Evolutionary conservation across 371 early-diverging fungal genomes (phyloP).

Genomic region (Capillidium heterosporum): DNA sequence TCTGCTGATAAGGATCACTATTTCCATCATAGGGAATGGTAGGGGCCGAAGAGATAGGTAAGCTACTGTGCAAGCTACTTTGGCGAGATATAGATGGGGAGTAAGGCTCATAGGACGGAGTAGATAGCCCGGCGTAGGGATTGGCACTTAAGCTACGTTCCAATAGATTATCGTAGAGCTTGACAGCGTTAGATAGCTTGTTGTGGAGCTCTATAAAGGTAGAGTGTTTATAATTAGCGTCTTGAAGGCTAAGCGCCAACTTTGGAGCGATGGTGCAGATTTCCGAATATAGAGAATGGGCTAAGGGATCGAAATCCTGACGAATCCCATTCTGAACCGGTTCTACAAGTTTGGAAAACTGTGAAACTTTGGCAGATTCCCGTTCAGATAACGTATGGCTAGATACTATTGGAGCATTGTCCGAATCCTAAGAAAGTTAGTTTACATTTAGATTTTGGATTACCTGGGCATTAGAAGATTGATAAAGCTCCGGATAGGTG

Average conservation of each 20-base stretch:
- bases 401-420: constrained; percentile 40
- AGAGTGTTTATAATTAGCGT: constrained; percentile 42
- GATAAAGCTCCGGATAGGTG: neutral
- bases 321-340: neutral
- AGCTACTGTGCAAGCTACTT: neutral
- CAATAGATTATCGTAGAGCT: constrained; percentile 59
- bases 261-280: constrained; percentile 55
- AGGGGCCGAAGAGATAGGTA: neutral
- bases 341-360: constrained; percentile 8
- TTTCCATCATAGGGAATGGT: neutral
- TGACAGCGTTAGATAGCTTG: constrained; percentile 52
- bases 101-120: neutral
- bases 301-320: too few species aligned
- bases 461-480: neutral
- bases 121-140: too few species aligned
- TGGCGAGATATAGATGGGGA: neutral
- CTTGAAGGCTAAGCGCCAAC: constrained; percentile 37
- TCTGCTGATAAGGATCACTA: neutral
- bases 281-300: constrained; percentile 36
- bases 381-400: constrained; percentile 36
- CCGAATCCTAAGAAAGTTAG: constrained; percentile 47
- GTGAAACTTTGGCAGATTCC: constrained; percentile 13
- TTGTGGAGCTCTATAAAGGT: constrained; percentile 46
- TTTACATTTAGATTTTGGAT: constrained; percentile 16
- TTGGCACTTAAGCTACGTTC: constrained; percentile 13